Evolutionary conservation across 2,329 filamentous ascomycete species (phyloP).

Genomic region (Ascochyta pisi): DNA sequence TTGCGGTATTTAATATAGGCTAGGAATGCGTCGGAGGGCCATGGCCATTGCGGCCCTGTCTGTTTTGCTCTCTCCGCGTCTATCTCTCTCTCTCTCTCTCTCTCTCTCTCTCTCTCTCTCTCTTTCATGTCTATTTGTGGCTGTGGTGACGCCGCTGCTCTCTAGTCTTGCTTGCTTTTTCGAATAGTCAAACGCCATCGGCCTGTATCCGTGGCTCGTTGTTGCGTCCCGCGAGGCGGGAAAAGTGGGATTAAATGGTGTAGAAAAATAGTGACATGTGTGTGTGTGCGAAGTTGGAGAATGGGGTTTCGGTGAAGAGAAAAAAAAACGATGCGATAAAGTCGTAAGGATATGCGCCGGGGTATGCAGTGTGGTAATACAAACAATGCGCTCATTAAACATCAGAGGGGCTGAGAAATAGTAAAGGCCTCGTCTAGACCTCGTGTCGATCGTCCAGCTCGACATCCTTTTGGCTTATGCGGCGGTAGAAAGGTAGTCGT

Average conservation of each 20-base stretch:
- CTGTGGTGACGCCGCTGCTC: background rate
- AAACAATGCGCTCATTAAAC: conserved; percentile 18
- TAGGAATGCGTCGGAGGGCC: too few species aligned
- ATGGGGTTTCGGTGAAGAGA: conserved; percentile 1
- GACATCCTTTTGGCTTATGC: conserved; percentile 46
- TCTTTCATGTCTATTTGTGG: background rate
- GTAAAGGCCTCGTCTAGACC: conserved; percentile 28
- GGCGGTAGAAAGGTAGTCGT: conserved; percentile 46
- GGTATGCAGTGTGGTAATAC: conserved; percentile 11
- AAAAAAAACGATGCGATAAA: conserved; percentile 2
- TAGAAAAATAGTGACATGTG: conserved; percentile 11
- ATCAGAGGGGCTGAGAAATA: background rate
- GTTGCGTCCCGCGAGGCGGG: background rate
- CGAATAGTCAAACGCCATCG: background rate
- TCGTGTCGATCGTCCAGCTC: conserved; percentile 46
- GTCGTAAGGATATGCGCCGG: conserved; percentile 12
- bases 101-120: too few species aligned
- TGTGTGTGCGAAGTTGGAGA: background rate
- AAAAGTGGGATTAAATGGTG: conserved; percentile 8
- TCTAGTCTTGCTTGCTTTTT: conserved; percentile 2
- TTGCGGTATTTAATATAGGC: background rate
- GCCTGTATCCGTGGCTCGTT: background rate
- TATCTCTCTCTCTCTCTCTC: too few species aligned
- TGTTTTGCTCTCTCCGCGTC: too few species aligned
- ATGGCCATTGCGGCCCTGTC: too few species aligned